Percentiles rank a stretch among this genome's conserved stretches.
phyloP scores from a whole-genome alignment of 2,329 filamentous ascomycete genomes.

The Fusarium gaditjirri region DNA sequence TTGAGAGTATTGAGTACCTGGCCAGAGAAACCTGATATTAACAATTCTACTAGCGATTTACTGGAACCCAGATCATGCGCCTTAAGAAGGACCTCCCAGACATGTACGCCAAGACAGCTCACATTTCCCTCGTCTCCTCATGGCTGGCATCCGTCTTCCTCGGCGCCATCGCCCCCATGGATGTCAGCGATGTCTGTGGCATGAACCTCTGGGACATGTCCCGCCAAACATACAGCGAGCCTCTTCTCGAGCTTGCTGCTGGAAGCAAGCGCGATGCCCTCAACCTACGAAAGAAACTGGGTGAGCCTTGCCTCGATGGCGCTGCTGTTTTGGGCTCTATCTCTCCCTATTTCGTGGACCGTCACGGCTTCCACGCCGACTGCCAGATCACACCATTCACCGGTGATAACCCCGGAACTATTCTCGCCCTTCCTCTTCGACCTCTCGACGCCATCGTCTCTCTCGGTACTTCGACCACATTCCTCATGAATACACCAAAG shows the following conservation, averaged over 20 bases:
- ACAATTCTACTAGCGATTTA: constrained; percentile 76
- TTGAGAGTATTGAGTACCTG: constrained; percentile 11
- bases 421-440: constrained; percentile 87
- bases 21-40: constrained; percentile 22
- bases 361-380: constrained; percentile 79
- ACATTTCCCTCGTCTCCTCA: constrained; percentile 94
- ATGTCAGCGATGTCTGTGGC: constrained; percentile 93
- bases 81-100: constrained; percentile 83
- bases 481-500: constrained; percentile 94
- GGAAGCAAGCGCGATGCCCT: constrained; percentile 68
- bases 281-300: constrained; percentile 81
- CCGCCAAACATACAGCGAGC: constrained; percentile 76
- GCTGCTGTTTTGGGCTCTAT: constrained; percentile 81
- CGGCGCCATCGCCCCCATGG: constrained; percentile 85
- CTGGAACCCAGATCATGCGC: constrained; percentile 93
- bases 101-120: constrained; percentile 81
- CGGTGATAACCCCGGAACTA: constrained; percentile 95
- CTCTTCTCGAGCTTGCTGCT: constrained; percentile 79
- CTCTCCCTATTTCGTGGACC: constrained; percentile 79
- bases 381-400: constrained; percentile 89
- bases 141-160: constrained; percentile 93
- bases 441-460: constrained; percentile 94
- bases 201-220: constrained; percentile 97
- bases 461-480: constrained; percentile 94
- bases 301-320: constrained; percentile 81